Conservation (phyloP, 805 yeast genomes). For the Candida andamanensis region DNA sequence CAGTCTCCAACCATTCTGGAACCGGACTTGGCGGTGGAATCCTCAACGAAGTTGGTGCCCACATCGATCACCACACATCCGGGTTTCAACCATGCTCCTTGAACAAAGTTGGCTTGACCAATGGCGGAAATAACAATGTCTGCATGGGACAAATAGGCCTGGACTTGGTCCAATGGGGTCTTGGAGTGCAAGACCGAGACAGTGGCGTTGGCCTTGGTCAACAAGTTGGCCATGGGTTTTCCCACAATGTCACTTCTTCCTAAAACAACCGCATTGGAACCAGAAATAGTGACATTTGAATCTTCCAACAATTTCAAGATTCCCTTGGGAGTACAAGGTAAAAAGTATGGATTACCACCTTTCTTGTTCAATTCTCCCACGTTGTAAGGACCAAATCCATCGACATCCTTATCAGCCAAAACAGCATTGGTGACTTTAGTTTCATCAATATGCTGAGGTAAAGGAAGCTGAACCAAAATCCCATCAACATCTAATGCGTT, state of each 20-base stretch:
- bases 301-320: constrained; percentile 59
- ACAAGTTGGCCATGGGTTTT: constrained; percentile 67
- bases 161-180: constrained; percentile 48
- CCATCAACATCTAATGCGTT: constrained; percentile 61
- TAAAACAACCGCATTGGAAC: constrained; percentile 74
- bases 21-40: constrained; percentile 62
- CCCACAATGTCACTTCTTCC: constrained; percentile 89
- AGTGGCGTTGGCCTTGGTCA: constrained; percentile 68
- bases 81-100: constrained; percentile 69
- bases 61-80: constrained; percentile 75
- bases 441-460: constrained; percentile 68
- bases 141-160: constrained; percentile 48
- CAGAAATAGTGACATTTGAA: constrained; percentile 51
- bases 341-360: constrained; percentile 63
- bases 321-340: constrained; percentile 86
- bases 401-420: constrained; percentile 66
- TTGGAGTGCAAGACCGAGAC: constrained; percentile 72
- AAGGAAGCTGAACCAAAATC: constrained; percentile 69
- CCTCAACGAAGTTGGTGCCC: constrained; percentile 73
- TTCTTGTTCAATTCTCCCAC: constrained; percentile 73
- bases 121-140: constrained; percentile 77
- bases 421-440: constrained; percentile 64
- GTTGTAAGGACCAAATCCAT: constrained; percentile 75
- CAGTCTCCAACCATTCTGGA: constrained; percentile 74
- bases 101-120: constrained; percentile 65